Percentiles rank a stretch among this genome's conserved stretches.
phyloP scores from a whole-genome alignment of 345 rosid genomes.

The Populus davidiana region DNA sequence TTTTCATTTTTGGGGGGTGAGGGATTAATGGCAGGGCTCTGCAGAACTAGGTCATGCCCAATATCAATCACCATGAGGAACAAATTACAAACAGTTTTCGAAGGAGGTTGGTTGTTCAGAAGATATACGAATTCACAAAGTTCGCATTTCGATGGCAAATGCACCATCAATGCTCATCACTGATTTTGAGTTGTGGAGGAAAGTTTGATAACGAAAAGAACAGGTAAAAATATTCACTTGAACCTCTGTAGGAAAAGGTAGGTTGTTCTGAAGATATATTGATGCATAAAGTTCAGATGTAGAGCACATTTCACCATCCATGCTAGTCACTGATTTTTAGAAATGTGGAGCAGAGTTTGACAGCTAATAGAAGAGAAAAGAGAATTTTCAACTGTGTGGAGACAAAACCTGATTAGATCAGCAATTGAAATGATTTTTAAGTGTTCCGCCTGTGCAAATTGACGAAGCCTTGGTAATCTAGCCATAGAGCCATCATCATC shows the following conservation, averaged over 20 bases:
- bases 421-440: constrained; percentile 29
- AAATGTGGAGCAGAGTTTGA: not conserved
- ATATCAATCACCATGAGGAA: not conserved
- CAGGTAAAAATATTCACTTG: not conserved
- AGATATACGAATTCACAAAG: not conserved
- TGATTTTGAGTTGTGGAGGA: not conserved
- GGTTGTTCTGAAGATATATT: not conserved
- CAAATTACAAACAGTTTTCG: not conserved
- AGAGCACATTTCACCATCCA: not conserved
- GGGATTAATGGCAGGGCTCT: not conserved
- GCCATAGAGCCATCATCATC: constrained; percentile 40
- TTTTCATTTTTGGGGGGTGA: too few species aligned
- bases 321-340: not conserved
- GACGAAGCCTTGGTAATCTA: constrained; percentile 30
- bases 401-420: constrained; percentile 28
- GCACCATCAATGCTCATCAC: not conserved
- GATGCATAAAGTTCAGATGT: not conserved
- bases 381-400: not conserved
- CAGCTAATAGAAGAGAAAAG: not conserved
- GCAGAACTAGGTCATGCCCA: not conserved
- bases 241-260: not conserved
- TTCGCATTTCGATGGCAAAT: not conserved
- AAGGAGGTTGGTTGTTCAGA: not conserved
- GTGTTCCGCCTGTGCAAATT: constrained; percentile 26
- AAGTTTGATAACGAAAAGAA: not conserved